These are phyloP conservation scores for Phascolomyces articulosus DNA, from an alignment of 371 early-diverging fungal species.

Conservation along the genomic window DNA sequence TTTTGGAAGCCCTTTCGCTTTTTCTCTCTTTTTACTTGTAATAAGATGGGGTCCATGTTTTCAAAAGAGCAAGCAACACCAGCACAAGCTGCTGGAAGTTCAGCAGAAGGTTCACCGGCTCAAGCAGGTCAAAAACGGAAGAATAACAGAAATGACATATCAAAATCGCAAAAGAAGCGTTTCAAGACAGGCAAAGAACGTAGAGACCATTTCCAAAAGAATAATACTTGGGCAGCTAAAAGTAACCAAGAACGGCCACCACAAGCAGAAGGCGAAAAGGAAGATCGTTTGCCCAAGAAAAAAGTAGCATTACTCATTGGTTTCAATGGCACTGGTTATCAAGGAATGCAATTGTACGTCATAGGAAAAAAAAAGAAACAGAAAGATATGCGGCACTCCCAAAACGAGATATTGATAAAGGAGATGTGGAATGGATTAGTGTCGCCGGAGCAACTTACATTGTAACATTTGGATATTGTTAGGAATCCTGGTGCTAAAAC, in stretches of 20 bases:
- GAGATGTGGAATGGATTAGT: too few species aligned
- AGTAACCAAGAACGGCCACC: conserved; percentile 1
- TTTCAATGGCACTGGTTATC: conserved; percentile 95
- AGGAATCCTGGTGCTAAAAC: conserved; percentile 77
- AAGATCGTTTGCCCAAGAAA: conserved; percentile 76
- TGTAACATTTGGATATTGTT: not conserved
- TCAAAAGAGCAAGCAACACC: not conserved
- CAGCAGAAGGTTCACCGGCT: not conserved
- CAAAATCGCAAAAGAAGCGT: conserved; percentile 18
- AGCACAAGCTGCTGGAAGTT: not conserved
- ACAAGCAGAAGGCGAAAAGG: conserved; percentile 15
- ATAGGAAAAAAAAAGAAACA: too few species aligned
- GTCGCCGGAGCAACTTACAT: too few species aligned
- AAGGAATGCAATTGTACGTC: conserved; percentile 92
- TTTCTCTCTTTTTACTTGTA: not conserved
- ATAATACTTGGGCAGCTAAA: conserved; percentile 17
- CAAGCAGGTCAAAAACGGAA: not conserved
- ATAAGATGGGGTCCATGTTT: conserved; percentile 1
- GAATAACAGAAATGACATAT: not conserved
- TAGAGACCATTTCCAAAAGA: conserved; percentile 24
- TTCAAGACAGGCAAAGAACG: conserved; percentile 32
- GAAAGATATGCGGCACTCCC: too few species aligned
- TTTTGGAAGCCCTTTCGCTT: not conserved
- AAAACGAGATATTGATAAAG: too few species aligned
- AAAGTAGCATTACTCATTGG: conserved; percentile 90